A percentile compares a stretch with the other conserved stretches of the same genome.
phyloP scores from a whole-genome alignment of 345 rosid species.

The Heritiera littoralis region DNA sequence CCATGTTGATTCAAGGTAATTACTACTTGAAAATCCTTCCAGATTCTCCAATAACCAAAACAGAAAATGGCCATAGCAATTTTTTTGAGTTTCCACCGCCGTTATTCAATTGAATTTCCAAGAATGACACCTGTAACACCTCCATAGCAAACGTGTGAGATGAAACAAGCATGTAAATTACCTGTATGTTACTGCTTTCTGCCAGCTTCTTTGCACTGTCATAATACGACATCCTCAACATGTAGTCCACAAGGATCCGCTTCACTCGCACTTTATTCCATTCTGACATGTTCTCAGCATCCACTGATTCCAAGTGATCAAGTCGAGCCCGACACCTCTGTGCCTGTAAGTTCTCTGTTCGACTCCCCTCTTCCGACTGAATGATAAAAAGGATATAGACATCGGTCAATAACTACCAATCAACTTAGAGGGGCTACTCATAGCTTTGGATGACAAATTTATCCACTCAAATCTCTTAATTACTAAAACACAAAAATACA shows the following conservation, averaged over 20 bases:
- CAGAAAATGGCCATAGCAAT: neutral
- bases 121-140: neutral
- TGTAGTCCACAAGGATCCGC: slow-evolving; percentile 88
- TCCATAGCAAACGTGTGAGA: neutral
- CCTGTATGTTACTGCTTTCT: slow-evolving; percentile 73
- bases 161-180: slow-evolving; percentile 23
- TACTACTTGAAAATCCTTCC: neutral
- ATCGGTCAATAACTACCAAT: neutral
- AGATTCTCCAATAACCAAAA: neutral
- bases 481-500: neutral
- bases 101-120: neutral
- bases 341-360: slow-evolving; percentile 73
- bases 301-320: slow-evolving; percentile 84
- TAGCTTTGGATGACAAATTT: neutral
- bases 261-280: slow-evolving; percentile 77
- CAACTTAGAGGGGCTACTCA: neutral
- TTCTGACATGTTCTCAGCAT: slow-evolving; percentile 63
- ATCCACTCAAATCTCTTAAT: neutral
- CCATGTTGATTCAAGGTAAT: neutral
- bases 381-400: slow-evolving; percentile 12
- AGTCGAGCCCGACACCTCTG: slow-evolving; percentile 89
- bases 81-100: neutral
- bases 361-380: slow-evolving; percentile 87
- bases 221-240: slow-evolving; percentile 89
- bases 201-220: slow-evolving; percentile 81